These are phyloP conservation scores for Aspergillus sp. DNA, from an alignment of 2,329 filamentous ascomycete genomes.

Conservation along the genomic window DNA sequence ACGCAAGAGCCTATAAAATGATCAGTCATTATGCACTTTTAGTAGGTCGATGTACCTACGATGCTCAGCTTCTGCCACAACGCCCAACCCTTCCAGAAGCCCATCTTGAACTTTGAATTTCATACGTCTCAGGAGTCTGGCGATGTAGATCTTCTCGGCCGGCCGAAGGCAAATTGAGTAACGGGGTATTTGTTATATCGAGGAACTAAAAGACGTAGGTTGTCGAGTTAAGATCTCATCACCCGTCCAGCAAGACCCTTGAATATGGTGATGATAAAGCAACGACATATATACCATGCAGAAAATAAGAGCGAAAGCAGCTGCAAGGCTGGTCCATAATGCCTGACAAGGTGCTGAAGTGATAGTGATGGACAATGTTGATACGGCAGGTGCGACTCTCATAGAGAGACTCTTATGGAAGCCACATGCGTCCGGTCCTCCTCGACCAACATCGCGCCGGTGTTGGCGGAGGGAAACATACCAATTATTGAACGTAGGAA, in stretches of 20 bases:
- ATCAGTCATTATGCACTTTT: constrained; percentile 14
- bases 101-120: constrained; percentile 23
- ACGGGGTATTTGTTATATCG: background rate
- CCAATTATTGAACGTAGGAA: no score
- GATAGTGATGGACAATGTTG: background rate
- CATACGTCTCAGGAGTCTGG: background rate
- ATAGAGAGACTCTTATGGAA: background rate
- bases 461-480: no score
- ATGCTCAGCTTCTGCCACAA: constrained; percentile 90
- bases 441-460: no score
- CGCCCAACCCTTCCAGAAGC: constrained; percentile 69
- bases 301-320: background rate
- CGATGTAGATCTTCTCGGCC: background rate
- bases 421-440: background rate
- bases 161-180: background rate
- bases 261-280: constrained; percentile 1
- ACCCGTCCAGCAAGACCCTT: background rate
- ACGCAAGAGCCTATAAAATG: constrained; percentile 64
- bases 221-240: background rate
- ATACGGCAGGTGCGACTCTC: background rate
- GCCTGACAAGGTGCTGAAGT: background rate
- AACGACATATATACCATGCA: background rate
- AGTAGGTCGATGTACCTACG: constrained; percentile 54
- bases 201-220: background rate
- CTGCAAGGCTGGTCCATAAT: background rate